A percentile compares a stretch with the other conserved stretches of the same genome.
These are phyloP conservation scores for Lentinula novae-zelandiae DNA, from an alignment of 1,284 basidiomycete genomes.

Conservation along the genomic window DNA sequence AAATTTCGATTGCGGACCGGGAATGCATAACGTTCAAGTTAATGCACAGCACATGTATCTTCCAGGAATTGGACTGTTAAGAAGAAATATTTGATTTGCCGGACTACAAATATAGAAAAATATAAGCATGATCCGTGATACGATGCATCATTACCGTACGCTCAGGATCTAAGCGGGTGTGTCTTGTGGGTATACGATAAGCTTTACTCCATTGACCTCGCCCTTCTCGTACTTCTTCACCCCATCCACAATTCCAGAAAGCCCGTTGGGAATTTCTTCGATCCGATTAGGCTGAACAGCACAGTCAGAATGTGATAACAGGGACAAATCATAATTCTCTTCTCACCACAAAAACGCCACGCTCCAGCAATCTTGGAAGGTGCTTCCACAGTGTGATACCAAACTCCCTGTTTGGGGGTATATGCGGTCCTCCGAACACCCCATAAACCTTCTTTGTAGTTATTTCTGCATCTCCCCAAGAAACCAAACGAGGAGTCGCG, in stretches of 20 bases:
- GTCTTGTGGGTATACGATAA: not conserved
- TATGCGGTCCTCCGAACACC: not conserved
- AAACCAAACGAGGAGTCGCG: too few species aligned
- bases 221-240: not conserved
- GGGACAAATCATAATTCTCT: not conserved
- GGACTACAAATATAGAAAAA: not conserved
- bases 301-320: not conserved
- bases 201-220: slow-evolving; percentile 1
- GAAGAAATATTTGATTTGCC: not conserved
- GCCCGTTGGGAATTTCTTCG: not conserved
- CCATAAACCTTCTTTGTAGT: not conserved
- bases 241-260: not conserved
- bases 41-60: too few species aligned
- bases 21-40: too few species aligned
- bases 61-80: not conserved
- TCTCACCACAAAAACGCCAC: not conserved
- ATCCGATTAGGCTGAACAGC: not conserved
- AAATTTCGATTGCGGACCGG: too few species aligned
- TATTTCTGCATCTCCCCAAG: too few species aligned
- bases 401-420: not conserved
- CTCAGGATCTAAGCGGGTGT: not conserved
- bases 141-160: too few species aligned
- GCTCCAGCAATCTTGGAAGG: not conserved
- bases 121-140: too few species aligned
- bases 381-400: not conserved